Percentiles rank a stretch among this genome's conserved stretches.
Conservation (phyloP, 2,329 filamentous ascomycete genomes). For the Colletotrichum somersetense region DNA sequence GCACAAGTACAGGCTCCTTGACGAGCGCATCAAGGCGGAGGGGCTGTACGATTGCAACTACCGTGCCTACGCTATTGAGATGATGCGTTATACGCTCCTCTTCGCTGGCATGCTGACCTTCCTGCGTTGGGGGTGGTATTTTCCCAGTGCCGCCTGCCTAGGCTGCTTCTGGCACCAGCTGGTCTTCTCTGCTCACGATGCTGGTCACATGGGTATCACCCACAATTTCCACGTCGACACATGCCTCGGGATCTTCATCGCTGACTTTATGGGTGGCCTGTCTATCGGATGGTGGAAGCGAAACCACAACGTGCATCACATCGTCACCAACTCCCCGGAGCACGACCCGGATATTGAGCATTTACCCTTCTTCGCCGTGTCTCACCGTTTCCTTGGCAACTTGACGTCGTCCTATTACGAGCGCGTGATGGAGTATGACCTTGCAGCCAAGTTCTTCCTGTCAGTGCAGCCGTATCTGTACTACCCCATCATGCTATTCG, state of each 20-base stretch:
- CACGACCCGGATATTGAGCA: conserved; percentile 97
- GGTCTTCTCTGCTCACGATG: conserved; percentile 93
- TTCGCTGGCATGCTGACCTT: conserved; percentile 72
- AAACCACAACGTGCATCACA: conserved; percentile 96
- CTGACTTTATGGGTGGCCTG: conserved; percentile 89
- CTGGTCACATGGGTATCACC: conserved; percentile 97
- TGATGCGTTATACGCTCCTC: conserved; percentile 77
- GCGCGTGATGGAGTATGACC: conserved; percentile 82
- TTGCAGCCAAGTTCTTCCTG: conserved; percentile 76
- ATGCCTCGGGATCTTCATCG: conserved; percentile 88
- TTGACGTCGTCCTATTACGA: conserved; percentile 88
- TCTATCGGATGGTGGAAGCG: conserved; percentile 98
- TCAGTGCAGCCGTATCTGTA: conserved; percentile 85
- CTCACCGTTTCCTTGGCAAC: conserved; percentile 80
- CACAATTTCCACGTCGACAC: conserved; percentile 88
- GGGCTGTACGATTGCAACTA: conserved; percentile 90
- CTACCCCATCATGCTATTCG: conserved; percentile 83
- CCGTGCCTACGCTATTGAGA: conserved; percentile 81
- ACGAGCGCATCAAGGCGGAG: conserved; percentile 77
- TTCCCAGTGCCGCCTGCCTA: conserved; percentile 77
- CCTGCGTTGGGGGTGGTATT: conserved; percentile 75
- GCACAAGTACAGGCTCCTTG: conserved; percentile 83
- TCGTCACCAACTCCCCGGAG: conserved; percentile 94
- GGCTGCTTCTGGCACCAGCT: conserved; percentile 95
- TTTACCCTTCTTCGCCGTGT: conserved; percentile 89